These are phyloP conservation scores for Juglanconis sp. DNA, from an alignment of 2,329 filamentous ascomycete species.

Conservation along the genomic window DNA sequence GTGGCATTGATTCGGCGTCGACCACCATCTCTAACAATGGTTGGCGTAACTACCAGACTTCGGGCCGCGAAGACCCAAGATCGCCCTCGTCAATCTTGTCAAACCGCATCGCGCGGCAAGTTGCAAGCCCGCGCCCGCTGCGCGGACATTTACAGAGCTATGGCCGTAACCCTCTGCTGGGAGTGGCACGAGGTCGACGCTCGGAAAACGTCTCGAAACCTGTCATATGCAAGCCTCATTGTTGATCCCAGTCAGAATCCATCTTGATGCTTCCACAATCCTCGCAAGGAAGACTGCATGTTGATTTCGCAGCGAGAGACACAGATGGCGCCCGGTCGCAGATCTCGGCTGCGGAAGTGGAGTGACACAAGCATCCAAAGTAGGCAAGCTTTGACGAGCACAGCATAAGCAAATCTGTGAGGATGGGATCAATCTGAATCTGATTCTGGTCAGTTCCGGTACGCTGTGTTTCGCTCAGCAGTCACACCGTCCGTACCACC, in stretches of 20 bases:
- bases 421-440: constrained; percentile 2
- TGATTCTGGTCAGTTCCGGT: constrained; percentile 7
- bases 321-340: constrained; percentile 13
- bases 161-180: constrained; percentile 24
- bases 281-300: constrained; percentile 16
- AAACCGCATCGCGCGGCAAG: constrained; percentile 3
- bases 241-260: not conserved
- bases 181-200: not conserved
- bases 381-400: constrained; percentile 39
- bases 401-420: constrained; percentile 20
- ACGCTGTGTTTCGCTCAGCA: constrained; percentile 37
- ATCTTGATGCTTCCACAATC: constrained; percentile 3
- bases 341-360: constrained; percentile 13
- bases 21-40: not conserved
- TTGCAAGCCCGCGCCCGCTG: not conserved
- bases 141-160: constrained; percentile 11
- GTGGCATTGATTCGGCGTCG: not conserved
- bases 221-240: constrained; percentile 24
- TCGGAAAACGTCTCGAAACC: constrained; percentile 17
- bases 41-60: not conserved
- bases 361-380: constrained; percentile 33
- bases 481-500: constrained; percentile 64
- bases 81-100: constrained; percentile 3
- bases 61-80: not conserved
- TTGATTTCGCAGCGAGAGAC: constrained; percentile 14